A percentile compares a stretch with the other conserved stretches of the same genome.
Conservation (phyloP, 2,329 filamentous ascomycete species). For the Colletotrichum sp. region DNA sequence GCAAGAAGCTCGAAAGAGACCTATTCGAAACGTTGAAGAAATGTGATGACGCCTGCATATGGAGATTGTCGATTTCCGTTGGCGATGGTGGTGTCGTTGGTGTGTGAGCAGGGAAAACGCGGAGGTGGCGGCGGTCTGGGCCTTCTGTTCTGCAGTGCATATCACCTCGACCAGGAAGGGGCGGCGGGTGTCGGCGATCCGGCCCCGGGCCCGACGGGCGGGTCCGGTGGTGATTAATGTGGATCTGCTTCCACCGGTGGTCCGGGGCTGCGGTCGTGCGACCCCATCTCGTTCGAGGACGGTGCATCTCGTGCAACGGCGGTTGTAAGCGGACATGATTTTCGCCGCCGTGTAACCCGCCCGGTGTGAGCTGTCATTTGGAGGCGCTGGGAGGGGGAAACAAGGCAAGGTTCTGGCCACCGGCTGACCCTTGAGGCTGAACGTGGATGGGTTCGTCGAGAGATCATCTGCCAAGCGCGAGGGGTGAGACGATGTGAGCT, state of each 20-base stretch:
- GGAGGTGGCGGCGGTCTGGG: constrained; percentile 11
- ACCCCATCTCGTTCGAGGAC: neutral
- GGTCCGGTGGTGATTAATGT: neutral
- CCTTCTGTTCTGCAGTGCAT: neutral
- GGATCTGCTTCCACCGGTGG: neutral
- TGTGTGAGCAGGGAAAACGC: neutral
- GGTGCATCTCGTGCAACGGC: neutral
- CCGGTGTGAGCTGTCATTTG: neutral
- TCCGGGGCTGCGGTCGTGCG: neutral
- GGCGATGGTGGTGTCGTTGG: neutral
- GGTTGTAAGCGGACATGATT: neutral
- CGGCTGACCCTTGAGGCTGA: neutral
- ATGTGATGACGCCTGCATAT: neutral
- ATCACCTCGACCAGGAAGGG: neutral
- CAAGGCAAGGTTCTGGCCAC: neutral
- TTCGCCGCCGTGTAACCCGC: neutral
- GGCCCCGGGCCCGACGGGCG: constrained; percentile 8
- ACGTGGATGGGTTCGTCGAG: neutral
- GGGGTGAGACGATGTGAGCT: neutral
- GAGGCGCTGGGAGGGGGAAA: neutral
- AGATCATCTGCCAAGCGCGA: neutral
- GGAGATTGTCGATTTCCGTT: neutral
- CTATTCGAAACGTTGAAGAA: neutral
- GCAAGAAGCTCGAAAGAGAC: constrained; percentile 1
- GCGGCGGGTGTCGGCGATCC: constrained; percentile 1